Percentiles rank a stretch among this genome's conserved stretches.
These are phyloP conservation scores for Dothidotthia symphoricarpi DNA, from an alignment of 2,329 filamentous ascomycete genomes.

Conservation along the genomic window DNA sequence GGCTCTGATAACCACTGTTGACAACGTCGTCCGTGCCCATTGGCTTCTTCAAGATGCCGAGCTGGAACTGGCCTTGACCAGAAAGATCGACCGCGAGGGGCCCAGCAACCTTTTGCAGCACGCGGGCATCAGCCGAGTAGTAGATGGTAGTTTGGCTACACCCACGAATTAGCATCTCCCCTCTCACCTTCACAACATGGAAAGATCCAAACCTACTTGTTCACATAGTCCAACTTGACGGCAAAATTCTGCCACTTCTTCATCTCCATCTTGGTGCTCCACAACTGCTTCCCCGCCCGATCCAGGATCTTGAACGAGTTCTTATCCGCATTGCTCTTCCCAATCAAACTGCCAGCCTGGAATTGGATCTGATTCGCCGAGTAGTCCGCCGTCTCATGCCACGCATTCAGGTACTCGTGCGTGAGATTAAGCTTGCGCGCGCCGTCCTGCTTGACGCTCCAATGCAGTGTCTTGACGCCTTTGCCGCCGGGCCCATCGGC, in stretches of 20 bases:
- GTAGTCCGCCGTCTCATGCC: conserved; percentile 44
- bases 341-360: conserved; percentile 56
- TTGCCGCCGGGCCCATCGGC: conserved; percentile 53
- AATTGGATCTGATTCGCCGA: conserved; percentile 47
- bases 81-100: conserved; percentile 52
- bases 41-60: conserved; percentile 63
- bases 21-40: conserved; percentile 45
- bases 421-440: conserved; percentile 56
- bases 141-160: conserved; percentile 56
- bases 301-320: conserved; percentile 45
- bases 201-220: conserved; percentile 54
- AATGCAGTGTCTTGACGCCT: conserved; percentile 62
- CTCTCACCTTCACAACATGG: too few species aligned
- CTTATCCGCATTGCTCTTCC: conserved; percentile 46
- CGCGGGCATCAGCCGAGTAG: conserved; percentile 52
- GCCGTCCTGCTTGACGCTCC: conserved; percentile 56
- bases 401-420: conserved; percentile 58
- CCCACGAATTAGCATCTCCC: background rate
- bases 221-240: conserved; percentile 56
- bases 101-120: conserved; percentile 51
- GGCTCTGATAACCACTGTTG: conserved; percentile 38
- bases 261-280: conserved; percentile 52
- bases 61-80: conserved; percentile 61
- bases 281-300: conserved; percentile 44
- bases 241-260: conserved; percentile 63